Conservation (phyloP, 2,329 filamentous ascomycete genomes). For the Ceratocystis colombiana region DNA sequence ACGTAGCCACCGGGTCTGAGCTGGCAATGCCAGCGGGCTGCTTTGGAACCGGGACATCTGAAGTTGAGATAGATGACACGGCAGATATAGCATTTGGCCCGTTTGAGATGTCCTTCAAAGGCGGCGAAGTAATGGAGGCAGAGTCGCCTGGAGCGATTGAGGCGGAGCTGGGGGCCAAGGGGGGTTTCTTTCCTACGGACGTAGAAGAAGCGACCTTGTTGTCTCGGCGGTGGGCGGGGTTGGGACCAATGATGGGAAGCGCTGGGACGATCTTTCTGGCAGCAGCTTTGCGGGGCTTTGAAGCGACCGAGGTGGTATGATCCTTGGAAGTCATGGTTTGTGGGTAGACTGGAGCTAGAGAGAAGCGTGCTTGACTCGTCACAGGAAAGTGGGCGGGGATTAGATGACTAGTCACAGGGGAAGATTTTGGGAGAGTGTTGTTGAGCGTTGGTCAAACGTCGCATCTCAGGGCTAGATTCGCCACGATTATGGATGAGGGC, state of each 20-base stretch:
- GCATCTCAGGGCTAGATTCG: slow-evolving; percentile 24
- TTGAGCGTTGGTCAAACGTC: slow-evolving; percentile 21
- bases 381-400: slow-evolving; percentile 3
- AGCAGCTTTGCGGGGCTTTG: slow-evolving; percentile 9
- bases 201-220: slow-evolving; percentile 5
- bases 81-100: background rate
- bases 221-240: slow-evolving; percentile 8
- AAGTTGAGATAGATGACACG: background rate
- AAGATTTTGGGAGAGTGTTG: slow-evolving; percentile 17
- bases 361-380: slow-evolving; percentile 13
- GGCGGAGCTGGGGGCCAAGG: background rate
- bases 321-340: slow-evolving; percentile 19
- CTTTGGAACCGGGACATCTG: background rate
- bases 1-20: background rate
- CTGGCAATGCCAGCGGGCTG: background rate
- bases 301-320: background rate
- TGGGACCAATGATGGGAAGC: slow-evolving; percentile 18
- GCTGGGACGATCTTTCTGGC: slow-evolving; percentile 16
- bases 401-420: slow-evolving; percentile 21
- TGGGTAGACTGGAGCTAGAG: background rate
- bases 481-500: slow-evolving; percentile 8
- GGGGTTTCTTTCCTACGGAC: background rate
- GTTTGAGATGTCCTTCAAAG: slow-evolving; percentile 1
- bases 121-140: background rate
- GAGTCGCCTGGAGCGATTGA: background rate